These are phyloP conservation scores for Chaetothyriales sp. DNA, from an alignment of 2,329 filamentous ascomycete species.

Conservation along the genomic window DNA sequence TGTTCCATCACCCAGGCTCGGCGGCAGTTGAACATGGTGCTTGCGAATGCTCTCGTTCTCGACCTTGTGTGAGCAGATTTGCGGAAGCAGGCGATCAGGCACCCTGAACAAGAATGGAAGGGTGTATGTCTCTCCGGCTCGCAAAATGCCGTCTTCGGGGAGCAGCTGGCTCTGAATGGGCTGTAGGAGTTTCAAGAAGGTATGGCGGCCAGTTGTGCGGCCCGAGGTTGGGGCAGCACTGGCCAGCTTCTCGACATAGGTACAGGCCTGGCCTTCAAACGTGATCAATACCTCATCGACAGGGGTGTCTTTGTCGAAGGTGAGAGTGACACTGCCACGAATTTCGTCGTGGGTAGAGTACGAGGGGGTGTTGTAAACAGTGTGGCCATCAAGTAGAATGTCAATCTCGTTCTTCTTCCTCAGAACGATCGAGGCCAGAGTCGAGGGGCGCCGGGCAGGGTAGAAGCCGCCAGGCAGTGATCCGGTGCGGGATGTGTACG, in stretches of 20 bases:
- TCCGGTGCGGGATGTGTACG: conserved; percentile 8
- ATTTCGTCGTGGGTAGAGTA: conserved; percentile 23
- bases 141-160: conserved; percentile 39
- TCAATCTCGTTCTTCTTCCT: conserved; percentile 16
- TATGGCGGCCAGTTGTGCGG: conserved; percentile 41
- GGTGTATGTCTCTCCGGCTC: conserved; percentile 39
- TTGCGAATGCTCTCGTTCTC: conserved; percentile 37
- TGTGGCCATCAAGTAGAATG: conserved; percentile 15
- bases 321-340: conserved; percentile 19
- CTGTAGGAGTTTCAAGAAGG: conserved; percentile 47
- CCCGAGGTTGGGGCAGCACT: conserved; percentile 37
- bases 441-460: conserved; percentile 9
- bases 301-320: conserved; percentile 18
- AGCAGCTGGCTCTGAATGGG: conserved; percentile 40
- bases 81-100: conserved; percentile 44
- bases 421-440: conserved; percentile 11
- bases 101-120: conserved; percentile 52
- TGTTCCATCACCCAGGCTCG: conserved; percentile 44
- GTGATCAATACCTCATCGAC: conserved; percentile 20
- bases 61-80: conserved; percentile 40
- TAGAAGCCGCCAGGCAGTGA: conserved; percentile 5
- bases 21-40: conserved; percentile 44
- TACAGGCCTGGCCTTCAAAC: conserved; percentile 19
- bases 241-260: conserved; percentile 37
- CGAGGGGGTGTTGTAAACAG: conserved; percentile 14